Percentiles rank a stretch among this genome's conserved stretches.
Evolutionary conservation across 164 flowering plant species (phyloP).

Genomic region (Stephania yunnanensis): DNA sequence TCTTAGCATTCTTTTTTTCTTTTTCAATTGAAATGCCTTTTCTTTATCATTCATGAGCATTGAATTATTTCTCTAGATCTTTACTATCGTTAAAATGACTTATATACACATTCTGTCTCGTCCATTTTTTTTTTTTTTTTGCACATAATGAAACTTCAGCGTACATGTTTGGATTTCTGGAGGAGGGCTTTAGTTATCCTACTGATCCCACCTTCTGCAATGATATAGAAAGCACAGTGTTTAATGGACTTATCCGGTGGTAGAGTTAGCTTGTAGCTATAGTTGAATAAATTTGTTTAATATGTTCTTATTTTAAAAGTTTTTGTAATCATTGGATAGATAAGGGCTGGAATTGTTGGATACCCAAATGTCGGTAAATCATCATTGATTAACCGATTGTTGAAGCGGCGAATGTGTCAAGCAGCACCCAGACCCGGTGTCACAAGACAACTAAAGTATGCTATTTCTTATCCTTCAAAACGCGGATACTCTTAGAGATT

Average conservation of each 20-base stretch:
- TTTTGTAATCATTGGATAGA: slow-evolving; percentile 35
- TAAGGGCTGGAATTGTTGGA: slow-evolving; percentile 95
- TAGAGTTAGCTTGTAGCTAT: background rate
- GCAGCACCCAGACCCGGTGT: slow-evolving; percentile 99
- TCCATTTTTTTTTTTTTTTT: no score
- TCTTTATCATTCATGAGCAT: background rate
- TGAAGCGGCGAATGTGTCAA: slow-evolving; percentile 87
- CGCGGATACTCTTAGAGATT: no score
- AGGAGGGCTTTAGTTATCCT: no score
- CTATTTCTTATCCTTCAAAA: background rate
- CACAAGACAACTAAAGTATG: slow-evolving; percentile 84
- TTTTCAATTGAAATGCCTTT: background rate
- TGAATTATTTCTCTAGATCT: background rate
- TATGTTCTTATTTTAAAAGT: background rate
- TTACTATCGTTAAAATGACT: background rate
- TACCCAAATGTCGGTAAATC: slow-evolving; percentile 99
- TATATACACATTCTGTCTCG: background rate
- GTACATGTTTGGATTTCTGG: no score
- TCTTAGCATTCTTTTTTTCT: slow-evolving; percentile 1
- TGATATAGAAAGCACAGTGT: background rate
- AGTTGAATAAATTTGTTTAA: background rate
- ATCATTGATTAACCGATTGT: slow-evolving; percentile 87
- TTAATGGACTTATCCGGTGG: background rate
- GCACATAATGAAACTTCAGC: background rate
- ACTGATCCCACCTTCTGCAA: background rate